A percentile compares a stretch with the other conserved stretches of the same genome.
phyloP scores from a whole-genome alignment of 1,284 basidiomycete genomes.

The Porogramme epimiltina region DNA sequence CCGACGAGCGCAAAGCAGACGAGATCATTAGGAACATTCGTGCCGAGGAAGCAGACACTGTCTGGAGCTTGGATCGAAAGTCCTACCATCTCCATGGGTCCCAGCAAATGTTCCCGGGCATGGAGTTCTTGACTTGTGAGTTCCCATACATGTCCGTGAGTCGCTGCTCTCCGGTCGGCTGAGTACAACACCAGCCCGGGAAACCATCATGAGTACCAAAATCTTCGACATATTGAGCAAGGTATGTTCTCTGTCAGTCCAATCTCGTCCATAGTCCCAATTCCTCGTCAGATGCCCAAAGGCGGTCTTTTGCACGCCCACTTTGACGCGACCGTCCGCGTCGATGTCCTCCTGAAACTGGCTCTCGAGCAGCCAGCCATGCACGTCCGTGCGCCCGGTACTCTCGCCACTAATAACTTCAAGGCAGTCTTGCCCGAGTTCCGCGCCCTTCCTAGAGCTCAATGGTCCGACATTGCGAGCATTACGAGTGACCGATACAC shows the following conservation, averaged over 20 bases:
- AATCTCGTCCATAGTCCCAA: background rate
- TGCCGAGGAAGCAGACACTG: conserved; percentile 48
- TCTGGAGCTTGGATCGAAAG: conserved; percentile 52
- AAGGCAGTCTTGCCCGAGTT: conserved; percentile 52
- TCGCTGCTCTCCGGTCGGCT: too few relatives aligned
- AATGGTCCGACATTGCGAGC: conserved; percentile 35
- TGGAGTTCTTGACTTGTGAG: conserved; percentile 71
- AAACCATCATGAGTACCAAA: conserved; percentile 57
- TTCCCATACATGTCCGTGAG: background rate
- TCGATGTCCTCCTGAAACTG: conserved; percentile 47
- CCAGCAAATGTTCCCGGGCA: conserved; percentile 66
- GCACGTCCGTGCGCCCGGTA: conserved; percentile 51
- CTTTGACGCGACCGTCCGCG: conserved; percentile 69
- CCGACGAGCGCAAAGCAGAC: conserved; percentile 54
- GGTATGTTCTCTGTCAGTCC: conserved; percentile 34
- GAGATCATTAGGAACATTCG: conserved; percentile 55
- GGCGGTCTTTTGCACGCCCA: conserved; percentile 75
- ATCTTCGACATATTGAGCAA: conserved; percentile 63
- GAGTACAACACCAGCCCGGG: conserved; percentile 43
- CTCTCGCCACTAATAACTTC: conserved; percentile 41
- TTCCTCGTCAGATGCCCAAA: conserved; percentile 69
- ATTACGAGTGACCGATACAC: conserved; percentile 49
- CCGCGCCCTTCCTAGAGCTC: conserved; percentile 39
- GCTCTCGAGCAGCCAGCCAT: conserved; percentile 59
- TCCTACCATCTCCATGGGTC: conserved; percentile 15